Conservation (phyloP, 2,329 filamentous ascomycete genomes). For the Claviceps sp. region DNA sequence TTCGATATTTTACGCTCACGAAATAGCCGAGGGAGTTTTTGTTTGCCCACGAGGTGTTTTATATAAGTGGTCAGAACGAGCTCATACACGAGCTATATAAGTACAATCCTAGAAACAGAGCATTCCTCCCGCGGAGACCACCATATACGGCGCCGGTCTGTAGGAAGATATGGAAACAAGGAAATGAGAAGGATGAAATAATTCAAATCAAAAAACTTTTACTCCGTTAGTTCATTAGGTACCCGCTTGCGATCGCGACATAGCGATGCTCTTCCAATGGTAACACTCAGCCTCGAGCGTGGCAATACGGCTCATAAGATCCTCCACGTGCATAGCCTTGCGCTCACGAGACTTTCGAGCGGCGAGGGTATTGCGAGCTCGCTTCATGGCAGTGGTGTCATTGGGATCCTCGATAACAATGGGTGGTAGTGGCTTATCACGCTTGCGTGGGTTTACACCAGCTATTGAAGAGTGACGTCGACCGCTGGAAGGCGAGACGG, state of each 20-base stretch:
- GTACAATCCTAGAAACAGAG: background rate
- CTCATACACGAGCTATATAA: background rate
- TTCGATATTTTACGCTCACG: background rate
- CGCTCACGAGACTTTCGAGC: constrained; percentile 86
- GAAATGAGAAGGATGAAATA: background rate
- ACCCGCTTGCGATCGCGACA: constrained; percentile 23
- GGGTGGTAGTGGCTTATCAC: constrained; percentile 67
- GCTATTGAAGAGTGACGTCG: constrained; percentile 53
- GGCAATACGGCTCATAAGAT: constrained; percentile 59
- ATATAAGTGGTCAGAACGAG: background rate
- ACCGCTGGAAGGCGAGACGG: constrained; percentile 27
- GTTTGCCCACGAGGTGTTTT: background rate
- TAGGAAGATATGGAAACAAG: background rate
- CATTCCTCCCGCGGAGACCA: background rate
- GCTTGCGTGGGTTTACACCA: constrained; percentile 60
- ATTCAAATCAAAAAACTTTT: constrained; percentile 1
- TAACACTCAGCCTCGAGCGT: constrained; percentile 54
- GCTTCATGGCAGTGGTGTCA: constrained; percentile 76
- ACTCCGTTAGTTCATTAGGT: background rate
- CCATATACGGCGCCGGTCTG: background rate
- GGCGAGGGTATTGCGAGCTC: constrained; percentile 83
- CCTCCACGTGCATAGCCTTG: constrained; percentile 64
- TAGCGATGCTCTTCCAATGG: constrained; percentile 48
- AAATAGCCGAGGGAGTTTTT: background rate
- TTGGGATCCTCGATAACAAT: constrained; percentile 62